These are phyloP conservation scores for Blastomyces gilchristii DNA, from an alignment of 2,329 filamentous ascomycete genomes.

Conservation along the genomic window DNA sequence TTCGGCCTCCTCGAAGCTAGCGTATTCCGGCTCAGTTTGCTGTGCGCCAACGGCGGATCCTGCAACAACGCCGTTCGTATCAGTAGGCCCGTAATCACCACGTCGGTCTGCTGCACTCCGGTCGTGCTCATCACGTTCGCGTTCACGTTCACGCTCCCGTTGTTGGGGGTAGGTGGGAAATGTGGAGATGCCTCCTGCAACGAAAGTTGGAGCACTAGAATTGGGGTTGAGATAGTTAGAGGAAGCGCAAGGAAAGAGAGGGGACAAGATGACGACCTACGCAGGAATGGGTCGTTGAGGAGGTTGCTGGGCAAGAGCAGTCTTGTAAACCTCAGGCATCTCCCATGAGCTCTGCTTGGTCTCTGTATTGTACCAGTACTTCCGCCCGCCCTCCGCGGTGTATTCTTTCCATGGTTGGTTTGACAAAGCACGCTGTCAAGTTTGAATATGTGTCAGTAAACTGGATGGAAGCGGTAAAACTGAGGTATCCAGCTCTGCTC, in stretches of 20 bases:
- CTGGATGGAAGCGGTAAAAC: conserved; percentile 11
- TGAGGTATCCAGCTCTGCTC: conserved; percentile 19
- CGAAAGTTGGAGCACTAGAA: conserved; percentile 44
- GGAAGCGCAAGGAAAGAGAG: conserved; percentile 6
- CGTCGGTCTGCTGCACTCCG: conserved; percentile 40
- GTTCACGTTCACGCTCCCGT: conserved; percentile 43
- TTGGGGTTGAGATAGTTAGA: conserved; percentile 25
- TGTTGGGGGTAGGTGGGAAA: conserved; percentile 30
- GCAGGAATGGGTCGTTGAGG: conserved; percentile 36
- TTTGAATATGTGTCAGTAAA: conserved; percentile 6
- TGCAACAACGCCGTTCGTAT: conserved; percentile 33
- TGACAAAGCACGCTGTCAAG: conserved; percentile 59
- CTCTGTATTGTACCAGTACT: conserved; percentile 93
- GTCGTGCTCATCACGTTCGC: conserved; percentile 41
- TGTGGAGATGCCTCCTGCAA: conserved; percentile 46
- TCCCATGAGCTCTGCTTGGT: conserved; percentile 91
- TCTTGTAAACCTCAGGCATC: conserved; percentile 75
- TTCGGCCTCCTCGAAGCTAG: conserved; percentile 76
- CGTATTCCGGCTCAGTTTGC: conserved; percentile 62
- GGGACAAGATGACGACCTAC: conserved; percentile 28
- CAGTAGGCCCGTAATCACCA: conserved; percentile 34
- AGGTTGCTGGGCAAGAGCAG: conserved; percentile 52
- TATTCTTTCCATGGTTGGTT: conserved; percentile 91
- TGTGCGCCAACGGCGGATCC: conserved; percentile 29
- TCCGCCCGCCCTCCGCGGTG: conserved; percentile 70